Evolutionary conservation across 192 early-diverging fungal genomes (phyloP).

Genomic region (Allomyces macrogynus): DNA sequence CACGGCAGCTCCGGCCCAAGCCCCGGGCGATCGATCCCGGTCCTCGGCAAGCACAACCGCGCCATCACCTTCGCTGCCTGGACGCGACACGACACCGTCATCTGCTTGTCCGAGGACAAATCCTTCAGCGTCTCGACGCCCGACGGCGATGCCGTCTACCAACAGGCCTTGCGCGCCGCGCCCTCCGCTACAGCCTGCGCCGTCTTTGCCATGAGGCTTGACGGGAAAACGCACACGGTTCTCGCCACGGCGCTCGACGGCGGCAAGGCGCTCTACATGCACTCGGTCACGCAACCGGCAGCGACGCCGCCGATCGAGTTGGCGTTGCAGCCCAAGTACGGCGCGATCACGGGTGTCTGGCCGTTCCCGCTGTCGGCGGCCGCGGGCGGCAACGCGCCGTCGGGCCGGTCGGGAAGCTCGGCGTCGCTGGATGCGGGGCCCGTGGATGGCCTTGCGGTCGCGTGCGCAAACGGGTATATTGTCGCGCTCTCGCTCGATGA

Average conservation of each 20-base stretch:
- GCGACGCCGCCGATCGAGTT: constrained; percentile 19
- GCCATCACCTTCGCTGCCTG: constrained; percentile 18
- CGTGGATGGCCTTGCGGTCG: constrained; percentile 20
- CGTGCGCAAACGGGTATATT: constrained; percentile 22
- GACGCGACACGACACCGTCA: constrained; percentile 18
- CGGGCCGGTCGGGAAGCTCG: no score
- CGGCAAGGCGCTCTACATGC: constrained; percentile 18
- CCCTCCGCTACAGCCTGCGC: constrained; percentile 12
- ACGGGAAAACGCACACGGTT: constrained; percentile 2
- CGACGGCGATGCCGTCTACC: constrained; percentile 23
- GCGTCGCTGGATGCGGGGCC: background rate
- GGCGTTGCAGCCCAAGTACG: constrained; percentile 26
- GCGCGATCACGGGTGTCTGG: no score
- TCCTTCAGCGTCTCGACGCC: constrained; percentile 27
- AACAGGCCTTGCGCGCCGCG: constrained; percentile 20
- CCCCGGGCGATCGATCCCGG: constrained; percentile 6
- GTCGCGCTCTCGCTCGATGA: constrained; percentile 15
- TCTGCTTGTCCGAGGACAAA: constrained; percentile 21
- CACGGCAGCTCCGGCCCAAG: background rate
- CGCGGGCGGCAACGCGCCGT: no score
- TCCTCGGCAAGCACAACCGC: constrained; percentile 29
- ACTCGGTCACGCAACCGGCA: constrained; percentile 15
- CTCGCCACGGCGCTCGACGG: constrained; percentile 18
- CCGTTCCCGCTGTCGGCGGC: no score
- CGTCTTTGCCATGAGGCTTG: background rate